Evolutionary conservation across 371 early-diverging fungal species (phyloP), one percentile per base, ranked within the genome.

Genomic region (Mortierella sp.): DNA sequence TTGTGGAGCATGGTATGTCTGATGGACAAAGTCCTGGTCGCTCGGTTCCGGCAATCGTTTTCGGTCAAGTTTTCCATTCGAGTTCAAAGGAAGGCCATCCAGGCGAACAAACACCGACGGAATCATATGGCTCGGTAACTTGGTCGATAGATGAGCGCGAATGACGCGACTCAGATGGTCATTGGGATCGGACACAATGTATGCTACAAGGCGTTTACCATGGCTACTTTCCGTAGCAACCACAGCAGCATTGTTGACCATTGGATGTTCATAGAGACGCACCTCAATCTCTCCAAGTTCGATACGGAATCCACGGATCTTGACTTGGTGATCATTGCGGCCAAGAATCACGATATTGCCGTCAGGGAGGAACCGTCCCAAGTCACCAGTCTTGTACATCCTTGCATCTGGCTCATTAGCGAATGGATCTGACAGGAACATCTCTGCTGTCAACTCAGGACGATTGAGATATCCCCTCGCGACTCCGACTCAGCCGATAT

Each of bases 221-320:
- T 16, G 5, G 1, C 37, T 39, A 1, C 37, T 46, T 8, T 43
- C 54, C 1, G 13, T 2, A 2, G 46, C 39, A 0, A 53, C 14
- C 7, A 62, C 54, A 14, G 25, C 48, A 0, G 47, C 54, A 22
- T 62, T 45, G 0, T 22, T 9, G 21, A 65, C 58, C 0, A 17
- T 2, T 1, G 57, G 66, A 25, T 65, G 66, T 8, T 40, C 52
- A 43, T n/a, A 40, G 19, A 65, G 58, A 24, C 44, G 28, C 16
- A 47, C 16, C 29, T 72, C 67, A 3, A 72, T 58, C 53, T 72
- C 73, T 0, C 56, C 60, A 1, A 66, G 57, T 41, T 72, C 73
- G 3, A 72, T 50, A 25, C 73, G 61, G 46, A 51, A 65, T 1
- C 73, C 73, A 24, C 66, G 43, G 16, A 72, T 58, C 53, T 72